Percentiles rank a stretch among this genome's conserved stretches.
Conservation (phyloP, 1,139 yeast species). For the Hemisphaericaspora lyxosophila region DNA sequence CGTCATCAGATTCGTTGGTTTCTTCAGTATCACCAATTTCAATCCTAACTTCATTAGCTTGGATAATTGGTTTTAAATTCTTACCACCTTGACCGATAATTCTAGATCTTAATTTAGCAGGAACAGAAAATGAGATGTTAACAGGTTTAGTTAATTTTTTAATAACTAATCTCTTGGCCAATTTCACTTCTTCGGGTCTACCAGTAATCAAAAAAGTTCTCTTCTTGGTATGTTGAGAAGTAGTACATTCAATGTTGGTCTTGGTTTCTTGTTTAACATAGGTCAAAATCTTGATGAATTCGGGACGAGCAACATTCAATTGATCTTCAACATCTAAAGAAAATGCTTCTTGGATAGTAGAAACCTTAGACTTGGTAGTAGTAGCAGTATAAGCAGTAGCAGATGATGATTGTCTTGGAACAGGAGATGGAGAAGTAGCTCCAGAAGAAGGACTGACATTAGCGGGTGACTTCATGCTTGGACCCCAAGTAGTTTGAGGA, state of each 20-base stretch:
- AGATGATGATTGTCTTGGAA: constrained; percentile 22
- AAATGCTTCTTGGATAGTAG: constrained; percentile 70
- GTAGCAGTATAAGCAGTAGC: no score
- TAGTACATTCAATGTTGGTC: constrained; percentile 80
- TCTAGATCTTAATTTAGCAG: constrained; percentile 74
- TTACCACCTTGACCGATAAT: constrained; percentile 91
- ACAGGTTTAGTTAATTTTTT: constrained; percentile 79
- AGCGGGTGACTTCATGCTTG: constrained; percentile 37
- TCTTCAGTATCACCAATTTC: constrained; percentile 55
- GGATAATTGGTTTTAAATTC: constrained; percentile 76
- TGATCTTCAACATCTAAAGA: constrained; percentile 69
- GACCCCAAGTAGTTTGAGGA: constrained; percentile 23
- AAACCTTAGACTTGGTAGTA: constrained; percentile 24
- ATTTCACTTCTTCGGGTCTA: constrained; percentile 61
- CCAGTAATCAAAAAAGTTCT: constrained; percentile 89
- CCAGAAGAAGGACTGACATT: constrained; percentile 22
- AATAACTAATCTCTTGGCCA: constrained; percentile 75
- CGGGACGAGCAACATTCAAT: constrained; percentile 60
- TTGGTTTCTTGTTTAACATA: constrained; percentile 59
- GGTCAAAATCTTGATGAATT: constrained; percentile 62
- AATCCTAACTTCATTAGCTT: constrained; percentile 67
- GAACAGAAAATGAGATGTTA: constrained; percentile 60
- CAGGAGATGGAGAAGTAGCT: constrained; percentile 24
- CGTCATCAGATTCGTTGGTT: constrained; percentile 24
- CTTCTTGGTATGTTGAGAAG: constrained; percentile 71